Base-by-base conservation (phyloP, 2,329 filamentous ascomycete genomes). In the Diplodia scrobiculata region DNA sequence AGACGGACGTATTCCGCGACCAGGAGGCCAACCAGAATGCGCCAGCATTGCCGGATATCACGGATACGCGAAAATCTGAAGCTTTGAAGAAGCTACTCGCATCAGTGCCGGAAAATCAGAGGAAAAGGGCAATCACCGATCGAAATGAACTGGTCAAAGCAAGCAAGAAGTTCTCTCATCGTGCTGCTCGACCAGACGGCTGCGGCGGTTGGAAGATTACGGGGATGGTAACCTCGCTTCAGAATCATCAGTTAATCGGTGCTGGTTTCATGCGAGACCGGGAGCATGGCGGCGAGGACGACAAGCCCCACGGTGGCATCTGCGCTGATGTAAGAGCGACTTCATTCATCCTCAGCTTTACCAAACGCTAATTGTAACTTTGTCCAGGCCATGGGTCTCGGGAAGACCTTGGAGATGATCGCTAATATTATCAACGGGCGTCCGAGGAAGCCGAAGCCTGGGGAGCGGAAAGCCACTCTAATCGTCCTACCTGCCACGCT, bases 261-360 rank as follows among this genome's bases (percentile, higher is more conserved):
- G 78, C 77, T 0, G 77, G 79, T 0, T 88, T 84, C 76, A 87
- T 88, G 85, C 70, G 83, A 0, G 70, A 74, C 3, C 78, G 83
- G 2, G 86, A 89, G 70, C 34, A 10, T 36, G 34, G 34, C 34
- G 75, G 79, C 3, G 75, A 68, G 0, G 10, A 25, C 0, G 45
- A 74, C 0, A 65, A 72, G 36, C 84, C 80, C 0, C 71, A 59
- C 14, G 81, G 80, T 2, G 79, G 79, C 7, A 72, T 81, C 38
- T 71, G 80, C 50, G 78, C 78, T 0, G 78, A 80, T 66, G 63
- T 65, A 25, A 58, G 52, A 27, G 17, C 14, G 4, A n/a, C 19
- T n/a, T 65, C 14, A 2, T 9, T 11, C 17, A 25, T 2, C 9
- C n/a, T 47, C 5, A 38, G 9, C 14, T 19, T 52, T 25, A 25